Base-by-base conservation (phyloP, 768 basidiomycete genomes). In the Trametes cubensis region DNA sequence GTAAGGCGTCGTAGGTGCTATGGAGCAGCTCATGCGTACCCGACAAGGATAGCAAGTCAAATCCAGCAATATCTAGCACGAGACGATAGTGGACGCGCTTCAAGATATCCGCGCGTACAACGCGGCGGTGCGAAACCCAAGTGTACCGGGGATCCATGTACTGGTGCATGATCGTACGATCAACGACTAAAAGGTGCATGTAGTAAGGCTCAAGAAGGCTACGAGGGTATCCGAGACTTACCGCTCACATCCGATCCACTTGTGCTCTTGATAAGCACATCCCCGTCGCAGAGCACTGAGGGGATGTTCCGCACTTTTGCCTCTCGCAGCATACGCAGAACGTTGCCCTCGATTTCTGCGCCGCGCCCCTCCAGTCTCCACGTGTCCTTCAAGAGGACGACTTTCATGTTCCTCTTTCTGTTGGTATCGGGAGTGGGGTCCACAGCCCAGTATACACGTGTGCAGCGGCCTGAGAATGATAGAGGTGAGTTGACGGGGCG, bases 301-400 rank as follows among this genome's bases (percentile, higher is more conserved):
- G 56, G 50, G 30, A 63, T 58, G 21, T 63, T 57, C 20, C 18
- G n/a, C 10, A 63, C 56, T 1, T 23, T 25, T 2, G n/a, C 17
- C 25, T 47, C 15, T n/a, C 53, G 10, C 41, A 63, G 23, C 11
- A 13, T 11, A 3, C 8, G 3, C 7, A 63, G 42, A 13, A 58
- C 30, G 20, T 58, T 44, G 26, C 62, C 57, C 26, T 63, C 62
- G 4, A 5, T 20, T 40, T 56, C 45, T 2, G 17, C 28, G 23
- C 25, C 20, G 3, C 8, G 20, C 4, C 25, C 40, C 7, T 23
- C 20, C 39, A 46, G 18, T 11, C 58, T 23, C 62, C 62, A 63
- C 6, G 62, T 63, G 40, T 63, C 62, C 58, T 63, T 63, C 3
- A 63, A 47, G 45, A 63, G 21, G 18, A 51, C 44, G 17, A 63